Evolutionary conservation across 768 basidiomycete genomes (phyloP).

Genomic region (Solioccasus polychromus): DNA sequence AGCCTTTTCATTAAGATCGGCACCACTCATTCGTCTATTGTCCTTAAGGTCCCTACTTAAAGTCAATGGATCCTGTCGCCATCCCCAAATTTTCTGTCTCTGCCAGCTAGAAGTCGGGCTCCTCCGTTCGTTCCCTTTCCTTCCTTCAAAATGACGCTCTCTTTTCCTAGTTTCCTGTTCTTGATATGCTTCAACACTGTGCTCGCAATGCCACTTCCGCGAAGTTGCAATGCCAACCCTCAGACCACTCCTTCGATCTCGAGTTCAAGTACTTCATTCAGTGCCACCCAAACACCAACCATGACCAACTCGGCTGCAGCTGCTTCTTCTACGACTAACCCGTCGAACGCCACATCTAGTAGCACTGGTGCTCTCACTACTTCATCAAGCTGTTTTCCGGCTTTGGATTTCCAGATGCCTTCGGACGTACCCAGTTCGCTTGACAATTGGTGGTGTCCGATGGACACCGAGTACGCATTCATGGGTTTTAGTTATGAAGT

Average conservation of each 20-base stretch:
- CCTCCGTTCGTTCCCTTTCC: background rate
- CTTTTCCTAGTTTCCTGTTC: constrained; percentile 4
- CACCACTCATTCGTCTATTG: constrained; percentile 1
- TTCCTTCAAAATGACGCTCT: constrained; percentile 10
- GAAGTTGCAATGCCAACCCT: constrained; percentile 4
- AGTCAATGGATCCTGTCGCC: background rate
- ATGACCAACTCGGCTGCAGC: background rate
- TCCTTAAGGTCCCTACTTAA: constrained; percentile 8
- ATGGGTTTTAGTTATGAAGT: constrained; percentile 78
- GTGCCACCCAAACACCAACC: no score
- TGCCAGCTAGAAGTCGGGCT: constrained; percentile 3
- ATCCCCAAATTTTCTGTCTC: background rate
- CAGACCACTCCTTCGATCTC: background rate
- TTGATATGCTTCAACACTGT: constrained; percentile 7
- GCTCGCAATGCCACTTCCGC: constrained; percentile 13
- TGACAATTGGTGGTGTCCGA: constrained; percentile 63
- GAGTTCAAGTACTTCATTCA: background rate
- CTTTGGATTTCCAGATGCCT: constrained; percentile 55
- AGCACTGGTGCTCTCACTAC: background rate
- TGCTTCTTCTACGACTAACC: background rate
- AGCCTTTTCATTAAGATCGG: background rate
- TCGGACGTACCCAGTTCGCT: constrained; percentile 40
- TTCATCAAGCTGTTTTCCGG: constrained; percentile 35
- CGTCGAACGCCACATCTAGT: background rate
- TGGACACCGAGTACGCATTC: constrained; percentile 67